These are phyloP conservation scores for Carallia pectinifolia DNA, from an alignment of 345 rosid genomes.

Conservation along the genomic window DNA sequence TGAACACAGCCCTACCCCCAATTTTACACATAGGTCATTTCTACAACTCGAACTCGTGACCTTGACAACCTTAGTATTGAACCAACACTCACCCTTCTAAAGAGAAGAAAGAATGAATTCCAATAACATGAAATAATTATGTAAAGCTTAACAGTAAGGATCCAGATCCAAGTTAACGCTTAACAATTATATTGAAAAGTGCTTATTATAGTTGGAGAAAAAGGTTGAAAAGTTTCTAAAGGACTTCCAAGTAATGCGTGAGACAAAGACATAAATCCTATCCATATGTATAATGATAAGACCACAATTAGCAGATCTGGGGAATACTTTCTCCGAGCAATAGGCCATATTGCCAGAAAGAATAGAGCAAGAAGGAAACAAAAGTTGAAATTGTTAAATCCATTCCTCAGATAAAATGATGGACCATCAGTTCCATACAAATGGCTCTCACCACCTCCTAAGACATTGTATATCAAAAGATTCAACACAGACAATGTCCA, in stretches of 20 bases:
- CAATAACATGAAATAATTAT: not conserved
- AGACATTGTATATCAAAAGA: constrained; percentile 84
- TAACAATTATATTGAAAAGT: not conserved
- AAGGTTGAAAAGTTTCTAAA: not conserved
- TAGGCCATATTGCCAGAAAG: constrained; percentile 61
- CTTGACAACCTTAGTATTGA: no score
- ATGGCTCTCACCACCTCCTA: constrained; percentile 98
- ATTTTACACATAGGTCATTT: no score
- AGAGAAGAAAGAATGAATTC: no score
- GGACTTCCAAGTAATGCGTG: not conserved
- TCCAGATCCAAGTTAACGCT: not conserved
- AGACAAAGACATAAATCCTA: constrained; percentile 71
- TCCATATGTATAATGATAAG: constrained; percentile 86
- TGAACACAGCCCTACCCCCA: no score
- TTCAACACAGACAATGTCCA: constrained; percentile 91
- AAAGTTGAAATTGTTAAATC: constrained; percentile 92
- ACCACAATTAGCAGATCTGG: constrained; percentile 70
- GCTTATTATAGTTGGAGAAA: not conserved
- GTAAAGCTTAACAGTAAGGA: not conserved
- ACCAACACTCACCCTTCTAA: no score
- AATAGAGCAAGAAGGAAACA: constrained; percentile 81
- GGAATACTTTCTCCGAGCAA: constrained; percentile 68
- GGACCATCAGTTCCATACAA: constrained; percentile 87
- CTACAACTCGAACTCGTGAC: no score
- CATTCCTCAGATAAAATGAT: constrained; percentile 76